These are phyloP conservation scores for Didymella segeticola DNA, from an alignment of 2,329 filamentous ascomycete genomes.

Conservation along the genomic window DNA sequence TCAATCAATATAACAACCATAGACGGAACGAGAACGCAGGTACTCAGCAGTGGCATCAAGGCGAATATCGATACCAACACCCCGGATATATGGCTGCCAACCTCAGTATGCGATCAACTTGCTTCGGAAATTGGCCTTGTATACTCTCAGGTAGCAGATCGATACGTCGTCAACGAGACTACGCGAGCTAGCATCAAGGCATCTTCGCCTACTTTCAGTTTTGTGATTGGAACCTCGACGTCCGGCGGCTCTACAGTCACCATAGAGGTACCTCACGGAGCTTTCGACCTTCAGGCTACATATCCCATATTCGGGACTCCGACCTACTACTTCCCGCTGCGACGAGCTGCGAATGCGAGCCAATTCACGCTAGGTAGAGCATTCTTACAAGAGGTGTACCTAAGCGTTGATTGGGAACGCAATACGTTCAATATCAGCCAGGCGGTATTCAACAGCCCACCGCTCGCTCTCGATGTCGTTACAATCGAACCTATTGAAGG, in stretches of 20 bases:
- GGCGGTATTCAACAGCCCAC: slow-evolving; percentile 34
- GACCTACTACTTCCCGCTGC: not conserved
- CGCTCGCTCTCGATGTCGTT: slow-evolving; percentile 32
- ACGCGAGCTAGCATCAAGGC: slow-evolving; percentile 54
- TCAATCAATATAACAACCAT: not conserved
- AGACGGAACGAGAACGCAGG: not conserved
- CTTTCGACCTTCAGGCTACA: not conserved
- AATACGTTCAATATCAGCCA: slow-evolving; percentile 54
- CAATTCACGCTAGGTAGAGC: slow-evolving; percentile 56
- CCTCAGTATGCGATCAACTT: not conserved
- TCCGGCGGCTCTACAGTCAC: not conserved
- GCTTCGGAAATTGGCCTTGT: not conserved
- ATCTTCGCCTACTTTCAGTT: slow-evolving; percentile 37
- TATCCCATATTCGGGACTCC: not conserved
- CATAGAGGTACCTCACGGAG: not conserved
- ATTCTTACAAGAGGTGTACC: slow-evolving; percentile 70
- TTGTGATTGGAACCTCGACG: not conserved
- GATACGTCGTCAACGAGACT: slow-evolving; percentile 68
- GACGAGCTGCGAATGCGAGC: not conserved
- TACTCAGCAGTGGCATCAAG: not conserved
- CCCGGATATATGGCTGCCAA: not conserved
- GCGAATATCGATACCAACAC: not conserved
- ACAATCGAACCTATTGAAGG: slow-evolving; percentile 24
- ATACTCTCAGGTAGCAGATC: slow-evolving; percentile 1
- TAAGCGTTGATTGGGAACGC: slow-evolving; percentile 54